Evolutionary conservation across 164 flowering plant genomes (phyloP).

Genomic region (Magnolia sinica): DNA sequence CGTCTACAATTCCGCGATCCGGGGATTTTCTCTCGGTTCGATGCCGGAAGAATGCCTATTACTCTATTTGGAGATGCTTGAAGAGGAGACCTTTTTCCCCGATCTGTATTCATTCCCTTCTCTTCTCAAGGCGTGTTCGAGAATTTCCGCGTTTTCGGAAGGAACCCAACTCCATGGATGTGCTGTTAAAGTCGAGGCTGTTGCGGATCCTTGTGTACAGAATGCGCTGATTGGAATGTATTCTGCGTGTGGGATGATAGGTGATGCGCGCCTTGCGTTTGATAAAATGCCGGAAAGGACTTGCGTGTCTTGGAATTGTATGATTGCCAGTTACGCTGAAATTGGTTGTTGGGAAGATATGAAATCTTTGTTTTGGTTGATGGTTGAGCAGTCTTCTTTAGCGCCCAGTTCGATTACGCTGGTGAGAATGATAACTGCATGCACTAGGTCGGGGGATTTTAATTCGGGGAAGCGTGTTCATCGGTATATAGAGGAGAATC

Average conservation of each 20-base stretch:
- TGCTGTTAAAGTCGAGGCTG: constrained; percentile 8
- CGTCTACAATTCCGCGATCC: constrained; percentile 12
- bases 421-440: constrained; percentile 17
- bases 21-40: constrained; percentile 2
- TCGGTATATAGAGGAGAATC: constrained; percentile 13
- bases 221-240: constrained; percentile 19
- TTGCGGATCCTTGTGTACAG: constrained; percentile 6
- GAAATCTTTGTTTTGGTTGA: constrained; percentile 12
- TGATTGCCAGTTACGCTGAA: constrained; percentile 16
- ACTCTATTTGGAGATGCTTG: constrained; percentile 10
- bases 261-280: constrained; percentile 9
- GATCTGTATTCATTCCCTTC: constrained; percentile 13
- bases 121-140: constrained; percentile 22
- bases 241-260: constrained; percentile 5
- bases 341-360: constrained; percentile 17
- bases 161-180: constrained; percentile 19
- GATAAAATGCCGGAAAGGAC: constrained; percentile 16
- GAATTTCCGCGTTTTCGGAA: constrained; percentile 13
- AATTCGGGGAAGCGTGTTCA: constrained; percentile 17
- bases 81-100: neutral
- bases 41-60: constrained; percentile 13
- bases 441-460: constrained; percentile 17
- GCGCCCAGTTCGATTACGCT: constrained; percentile 14
- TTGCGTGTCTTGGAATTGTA: constrained; percentile 20
- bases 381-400: constrained; percentile 12